These are phyloP conservation scores for Arthrobotrys megalospora DNA, from an alignment of 2,329 filamentous ascomycete species.

Conservation along the genomic window DNA sequence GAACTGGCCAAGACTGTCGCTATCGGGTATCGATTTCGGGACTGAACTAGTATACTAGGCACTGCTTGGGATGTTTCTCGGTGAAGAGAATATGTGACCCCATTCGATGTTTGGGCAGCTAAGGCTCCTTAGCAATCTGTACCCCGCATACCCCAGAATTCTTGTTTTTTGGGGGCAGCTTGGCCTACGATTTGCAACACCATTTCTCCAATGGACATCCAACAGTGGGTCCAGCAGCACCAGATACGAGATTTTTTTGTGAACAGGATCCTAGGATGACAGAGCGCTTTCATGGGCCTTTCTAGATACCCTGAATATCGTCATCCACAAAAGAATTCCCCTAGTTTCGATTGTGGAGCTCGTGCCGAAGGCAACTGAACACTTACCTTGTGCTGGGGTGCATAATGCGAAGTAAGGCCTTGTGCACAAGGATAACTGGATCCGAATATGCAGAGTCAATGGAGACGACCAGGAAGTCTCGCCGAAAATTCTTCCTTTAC, in stretches of 20 bases:
- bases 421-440: conserved; percentile 18
- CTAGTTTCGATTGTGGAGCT: conserved; percentile 48
- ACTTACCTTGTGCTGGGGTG: neutral
- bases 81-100: neutral
- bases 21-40: conserved; percentile 53
- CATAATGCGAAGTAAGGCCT: neutral
- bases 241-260: conserved; percentile 23
- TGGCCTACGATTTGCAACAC: conserved; percentile 49
- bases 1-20: conserved; percentile 9
- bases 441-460: conserved; percentile 6
- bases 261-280: no score
- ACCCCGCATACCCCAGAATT: conserved; percentile 58
- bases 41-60: conserved; percentile 2
- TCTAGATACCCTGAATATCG: conserved; percentile 48
- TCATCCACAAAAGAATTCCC: conserved; percentile 34
- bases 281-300: neutral
- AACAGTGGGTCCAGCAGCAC: conserved; percentile 29
- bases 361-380: conserved; percentile 52
- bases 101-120: conserved; percentile 26
- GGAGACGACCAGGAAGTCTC: conserved; percentile 34
- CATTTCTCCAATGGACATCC: conserved; percentile 38
- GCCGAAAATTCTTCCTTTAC: conserved; percentile 54
- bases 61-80: conserved; percentile 33
- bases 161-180: conserved; percentile 46
- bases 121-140: conserved; percentile 35